These are phyloP conservation scores for Schizosaccharomyces japonicus DNA, from an alignment of 805 yeast species.

Conservation along the genomic window DNA sequence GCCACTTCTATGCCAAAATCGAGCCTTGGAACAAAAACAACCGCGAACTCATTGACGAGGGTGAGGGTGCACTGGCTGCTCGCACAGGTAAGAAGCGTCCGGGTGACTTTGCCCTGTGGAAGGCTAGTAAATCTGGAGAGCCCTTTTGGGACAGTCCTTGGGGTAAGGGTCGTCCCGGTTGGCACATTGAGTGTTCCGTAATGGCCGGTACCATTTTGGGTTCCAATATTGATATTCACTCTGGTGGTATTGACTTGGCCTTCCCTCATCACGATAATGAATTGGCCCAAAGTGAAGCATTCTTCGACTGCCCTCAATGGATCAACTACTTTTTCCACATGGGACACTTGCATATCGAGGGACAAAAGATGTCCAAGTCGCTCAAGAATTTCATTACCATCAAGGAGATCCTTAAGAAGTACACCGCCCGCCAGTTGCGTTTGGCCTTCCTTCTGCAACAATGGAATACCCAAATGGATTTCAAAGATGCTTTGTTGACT, in stretches of 20 bases:
- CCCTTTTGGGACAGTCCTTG: slow-evolving; percentile 89
- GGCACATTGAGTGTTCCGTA: slow-evolving; percentile 98
- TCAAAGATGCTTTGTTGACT: slow-evolving; percentile 52
- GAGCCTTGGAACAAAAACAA: slow-evolving; percentile 97
- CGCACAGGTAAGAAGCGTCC: slow-evolving; percentile 41
- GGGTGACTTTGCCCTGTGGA: slow-evolving; percentile 92
- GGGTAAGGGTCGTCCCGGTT: slow-evolving; percentile 96
- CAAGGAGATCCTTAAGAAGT: slow-evolving; percentile 57
- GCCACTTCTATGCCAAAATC: slow-evolving; percentile 77
- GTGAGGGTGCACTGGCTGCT: slow-evolving; percentile 64
- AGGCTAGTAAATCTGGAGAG: slow-evolving; percentile 87
- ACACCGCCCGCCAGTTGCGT: slow-evolving; percentile 61
- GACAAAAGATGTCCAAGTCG: slow-evolving; percentile 92
- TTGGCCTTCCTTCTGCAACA: slow-evolving; percentile 72
- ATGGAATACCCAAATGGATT: slow-evolving; percentile 85
- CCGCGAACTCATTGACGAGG: slow-evolving; percentile 64
- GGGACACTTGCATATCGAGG: slow-evolving; percentile 94
- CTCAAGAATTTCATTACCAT: slow-evolving; percentile 87
- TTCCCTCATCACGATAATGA: slow-evolving; percentile 98
- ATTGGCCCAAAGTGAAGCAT: slow-evolving; percentile 89
- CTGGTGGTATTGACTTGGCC: slow-evolving; percentile 92
- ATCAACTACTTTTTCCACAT: slow-evolving; percentile 88
- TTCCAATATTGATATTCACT: slow-evolving; percentile 66
- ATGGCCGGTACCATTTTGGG: slow-evolving; percentile 89
- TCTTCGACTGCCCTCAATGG: slow-evolving; percentile 78